phyloP scores from a whole-genome alignment of 805 yeast species.

The Metschnikowia hibisci region DNA sequence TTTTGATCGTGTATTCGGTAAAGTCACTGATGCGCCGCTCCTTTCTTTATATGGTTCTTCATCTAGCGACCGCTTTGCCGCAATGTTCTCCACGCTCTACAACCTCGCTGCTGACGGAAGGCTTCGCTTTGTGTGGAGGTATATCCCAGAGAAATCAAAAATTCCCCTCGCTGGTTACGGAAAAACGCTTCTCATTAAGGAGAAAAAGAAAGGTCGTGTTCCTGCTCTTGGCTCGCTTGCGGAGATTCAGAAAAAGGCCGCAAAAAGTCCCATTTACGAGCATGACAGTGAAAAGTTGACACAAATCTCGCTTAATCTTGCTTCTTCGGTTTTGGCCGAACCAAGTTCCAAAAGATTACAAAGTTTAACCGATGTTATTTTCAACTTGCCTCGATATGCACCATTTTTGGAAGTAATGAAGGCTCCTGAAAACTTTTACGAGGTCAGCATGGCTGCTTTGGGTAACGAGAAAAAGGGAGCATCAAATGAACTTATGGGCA shows the following conservation, averaged over 20 bases:
- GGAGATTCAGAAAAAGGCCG: background rate
- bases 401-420: slow-evolving; percentile 7
- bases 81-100: slow-evolving; percentile 55
- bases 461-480: slow-evolving; percentile 37
- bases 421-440: slow-evolving; percentile 1
- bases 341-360: background rate
- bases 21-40: slow-evolving; percentile 44
- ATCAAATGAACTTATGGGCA: slow-evolving; percentile 40
- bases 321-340: slow-evolving; percentile 8
- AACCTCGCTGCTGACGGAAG: slow-evolving; percentile 62
- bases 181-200: slow-evolving; percentile 23
- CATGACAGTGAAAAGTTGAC: slow-evolving; percentile 4
- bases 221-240: background rate
- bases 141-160: slow-evolving; percentile 46
- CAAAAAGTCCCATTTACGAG: slow-evolving; percentile 4
- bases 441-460: slow-evolving; percentile 19
- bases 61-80: slow-evolving; percentile 43
- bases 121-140: slow-evolving; percentile 72
- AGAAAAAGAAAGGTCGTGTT: slow-evolving; percentile 1
- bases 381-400: slow-evolving; percentile 14
- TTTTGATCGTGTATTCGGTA: slow-evolving; percentile 67
- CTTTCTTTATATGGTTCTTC: slow-evolving; percentile 68
- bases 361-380: slow-evolving; percentile 4
- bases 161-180: slow-evolving; percentile 57
- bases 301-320: slow-evolving; percentile 8